Conservation (phyloP, 2,329 filamentous ascomycete species). For the Rutstroemia sydowiana region DNA sequence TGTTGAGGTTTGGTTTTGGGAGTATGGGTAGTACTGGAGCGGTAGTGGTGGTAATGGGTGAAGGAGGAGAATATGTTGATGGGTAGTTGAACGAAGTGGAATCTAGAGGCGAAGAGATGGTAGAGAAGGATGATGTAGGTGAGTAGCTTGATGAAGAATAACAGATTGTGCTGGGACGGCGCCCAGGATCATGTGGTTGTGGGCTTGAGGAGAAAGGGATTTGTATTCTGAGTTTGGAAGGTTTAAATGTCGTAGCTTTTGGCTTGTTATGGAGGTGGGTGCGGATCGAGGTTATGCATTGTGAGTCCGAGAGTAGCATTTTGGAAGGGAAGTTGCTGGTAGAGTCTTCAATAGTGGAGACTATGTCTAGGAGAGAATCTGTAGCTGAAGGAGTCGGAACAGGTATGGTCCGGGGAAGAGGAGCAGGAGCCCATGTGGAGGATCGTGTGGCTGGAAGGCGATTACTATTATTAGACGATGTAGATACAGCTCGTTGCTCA, state of each 20-base stretch:
- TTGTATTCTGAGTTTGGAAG: neutral
- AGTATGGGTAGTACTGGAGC: neutral
- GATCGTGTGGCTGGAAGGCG: neutral
- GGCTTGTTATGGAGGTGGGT: neutral
- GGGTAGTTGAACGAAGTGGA: neutral
- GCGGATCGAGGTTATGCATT: conserved; percentile 20
- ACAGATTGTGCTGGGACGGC: conserved; percentile 4
- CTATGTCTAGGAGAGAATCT: conserved; percentile 7
- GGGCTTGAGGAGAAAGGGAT: neutral
- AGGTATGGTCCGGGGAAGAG: too few species aligned
- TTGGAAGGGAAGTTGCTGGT: conserved; percentile 17
- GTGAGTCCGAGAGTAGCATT: conserved; percentile 17
- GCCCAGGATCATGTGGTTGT: neutral
- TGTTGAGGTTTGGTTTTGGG: conserved; percentile 14
- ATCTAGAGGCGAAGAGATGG: neutral
- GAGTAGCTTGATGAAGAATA: conserved; percentile 3
- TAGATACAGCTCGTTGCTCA: neutral
- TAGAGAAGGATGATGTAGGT: neutral
- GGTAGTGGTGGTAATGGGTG: neutral
- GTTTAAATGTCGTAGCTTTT: neutral
- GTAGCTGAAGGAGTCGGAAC: neutral
- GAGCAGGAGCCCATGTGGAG: neutral
- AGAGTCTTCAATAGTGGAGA: conserved; percentile 16
- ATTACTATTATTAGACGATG: neutral
- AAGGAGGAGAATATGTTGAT: neutral